phyloP scores from a whole-genome alignment of 23 red algal species.

The Gracilaria vermiculophylla region DNA sequence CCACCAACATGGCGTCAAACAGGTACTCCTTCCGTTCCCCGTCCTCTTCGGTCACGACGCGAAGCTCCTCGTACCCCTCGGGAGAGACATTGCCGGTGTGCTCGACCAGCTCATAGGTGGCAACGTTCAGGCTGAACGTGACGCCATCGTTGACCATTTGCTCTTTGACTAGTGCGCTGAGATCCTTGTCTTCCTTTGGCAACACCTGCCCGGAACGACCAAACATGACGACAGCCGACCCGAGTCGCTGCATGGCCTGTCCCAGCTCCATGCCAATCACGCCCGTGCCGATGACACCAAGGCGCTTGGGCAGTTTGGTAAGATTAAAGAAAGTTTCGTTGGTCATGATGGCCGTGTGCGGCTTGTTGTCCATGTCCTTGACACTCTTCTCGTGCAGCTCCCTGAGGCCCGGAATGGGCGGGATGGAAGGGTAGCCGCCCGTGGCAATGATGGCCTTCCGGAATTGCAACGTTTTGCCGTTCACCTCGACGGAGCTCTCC shows the following conservation, averaged over 20 bases:
- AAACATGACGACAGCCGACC: slow-evolving; percentile 62
- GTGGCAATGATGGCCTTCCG: slow-evolving; percentile 65
- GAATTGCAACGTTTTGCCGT: slow-evolving; percentile 60
- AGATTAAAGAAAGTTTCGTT: slow-evolving; percentile 82
- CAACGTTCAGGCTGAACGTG: slow-evolving; percentile 42
- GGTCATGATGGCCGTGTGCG: slow-evolving; percentile 56
- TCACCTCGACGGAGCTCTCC: slow-evolving; percentile 32
- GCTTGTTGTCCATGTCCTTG: slow-evolving; percentile 20
- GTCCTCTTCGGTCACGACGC: slow-evolving; percentile 42
- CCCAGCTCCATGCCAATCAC: slow-evolving; percentile 79
- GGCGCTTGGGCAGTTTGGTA: slow-evolving; percentile 56
- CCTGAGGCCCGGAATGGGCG: slow-evolving; percentile 45
- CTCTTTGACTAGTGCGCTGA: slow-evolving; percentile 40
- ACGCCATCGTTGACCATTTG: slow-evolving; percentile 68
- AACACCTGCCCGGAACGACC: slow-evolving; percentile 64
- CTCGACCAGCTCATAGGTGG: slow-evolving; percentile 48
- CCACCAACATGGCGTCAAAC: slow-evolving; percentile 77
- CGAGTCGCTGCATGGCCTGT: slow-evolving; percentile 72
- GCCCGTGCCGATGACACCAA: slow-evolving; percentile 70
- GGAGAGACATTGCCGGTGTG: slow-evolving; percentile 29
- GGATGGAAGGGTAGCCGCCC: slow-evolving; percentile 66
- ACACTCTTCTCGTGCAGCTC: slow-evolving; percentile 55
- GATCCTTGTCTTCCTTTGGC: slow-evolving; percentile 77
- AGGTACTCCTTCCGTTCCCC: slow-evolving; percentile 30
- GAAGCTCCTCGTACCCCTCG: slow-evolving; percentile 48